Percentiles rank a stretch among this genome's conserved stretches.
phyloP scores from a whole-genome alignment of 1,139 yeast genomes.

The Suhomyces bolitotheri region DNA sequence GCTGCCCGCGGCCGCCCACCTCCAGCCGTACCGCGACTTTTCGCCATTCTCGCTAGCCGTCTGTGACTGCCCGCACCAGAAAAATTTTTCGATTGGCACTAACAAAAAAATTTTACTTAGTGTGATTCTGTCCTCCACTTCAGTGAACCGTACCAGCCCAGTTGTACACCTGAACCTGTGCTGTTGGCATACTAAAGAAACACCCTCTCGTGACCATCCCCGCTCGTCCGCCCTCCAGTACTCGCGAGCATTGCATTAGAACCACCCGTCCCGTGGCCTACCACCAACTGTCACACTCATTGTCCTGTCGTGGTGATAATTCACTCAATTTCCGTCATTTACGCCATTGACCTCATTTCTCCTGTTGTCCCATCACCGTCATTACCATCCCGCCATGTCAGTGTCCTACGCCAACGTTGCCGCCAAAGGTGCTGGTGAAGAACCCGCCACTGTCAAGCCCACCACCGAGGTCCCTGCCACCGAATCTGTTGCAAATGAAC shows the following conservation, averaged over 20 bases:
- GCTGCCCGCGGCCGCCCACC: too few relatives aligned
- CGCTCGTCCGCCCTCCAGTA: too few relatives aligned
- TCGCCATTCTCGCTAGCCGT: too few relatives aligned
- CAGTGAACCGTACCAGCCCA: conserved; percentile 1
- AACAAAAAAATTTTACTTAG: conserved; percentile 7
- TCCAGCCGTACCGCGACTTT: too few relatives aligned
- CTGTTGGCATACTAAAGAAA: too few relatives aligned
- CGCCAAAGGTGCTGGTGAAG: conserved; percentile 27
- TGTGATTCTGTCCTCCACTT: conserved; percentile 3
- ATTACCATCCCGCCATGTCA: conserved; percentile 12
- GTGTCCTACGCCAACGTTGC: conserved; percentile 46
- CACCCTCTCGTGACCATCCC: too few relatives aligned
- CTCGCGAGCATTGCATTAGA: too few relatives aligned
- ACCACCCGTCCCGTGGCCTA: too few relatives aligned
- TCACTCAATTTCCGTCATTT: background rate
- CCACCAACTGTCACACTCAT: too few relatives aligned
- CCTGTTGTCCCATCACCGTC: background rate
- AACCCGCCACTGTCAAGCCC: conserved; percentile 10
- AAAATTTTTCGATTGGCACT: conserved; percentile 9
- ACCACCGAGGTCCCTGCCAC: conserved; percentile 15
- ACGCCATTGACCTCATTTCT: background rate
- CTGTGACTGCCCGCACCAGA: too few relatives aligned
- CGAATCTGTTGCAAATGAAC: conserved; percentile 1
- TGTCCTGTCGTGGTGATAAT: background rate
- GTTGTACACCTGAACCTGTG: background rate